These are phyloP conservation scores for Plasmodium vivax DNA, from an alignment of 169 alveolate species.

Conservation along the genomic window DNA sequence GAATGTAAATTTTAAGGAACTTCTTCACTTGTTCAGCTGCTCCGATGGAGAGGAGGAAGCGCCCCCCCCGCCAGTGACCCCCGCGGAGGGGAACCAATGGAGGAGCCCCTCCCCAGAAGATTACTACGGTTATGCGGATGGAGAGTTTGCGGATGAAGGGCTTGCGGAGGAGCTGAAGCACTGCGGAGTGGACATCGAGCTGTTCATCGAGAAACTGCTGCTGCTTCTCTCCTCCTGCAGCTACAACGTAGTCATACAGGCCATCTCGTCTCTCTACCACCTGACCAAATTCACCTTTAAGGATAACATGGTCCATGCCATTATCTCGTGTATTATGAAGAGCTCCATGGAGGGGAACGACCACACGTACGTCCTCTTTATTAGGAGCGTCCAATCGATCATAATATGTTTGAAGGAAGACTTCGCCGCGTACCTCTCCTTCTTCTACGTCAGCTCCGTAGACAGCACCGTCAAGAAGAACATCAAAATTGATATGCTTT, in stretches of 20 bases:
- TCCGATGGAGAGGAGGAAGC: background rate
- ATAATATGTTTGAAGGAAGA: conserved; percentile 4
- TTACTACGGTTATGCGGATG: background rate
- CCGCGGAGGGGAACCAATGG: too few relatives aligned
- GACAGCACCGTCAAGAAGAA: conserved; percentile 18
- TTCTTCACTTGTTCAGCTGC: background rate
- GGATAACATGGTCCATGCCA: conserved; percentile 17
- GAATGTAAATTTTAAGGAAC: background rate
- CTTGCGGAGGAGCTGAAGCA: too few relatives aligned
- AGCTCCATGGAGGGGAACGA: conserved; percentile 34
- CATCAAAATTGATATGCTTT: conserved; percentile 16
- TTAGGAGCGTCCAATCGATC: conserved; percentile 32
- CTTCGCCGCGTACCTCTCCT: conserved; percentile 11
- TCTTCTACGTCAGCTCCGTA: conserved; percentile 3
- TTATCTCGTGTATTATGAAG: conserved; percentile 4
- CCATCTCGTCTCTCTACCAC: conserved; percentile 27
- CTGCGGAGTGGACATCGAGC: conserved; percentile 17
- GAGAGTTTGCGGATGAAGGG: background rate
- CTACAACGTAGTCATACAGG: background rate
- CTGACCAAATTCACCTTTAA: conserved; percentile 25
- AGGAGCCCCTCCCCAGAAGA: background rate
- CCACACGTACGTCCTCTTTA: conserved; percentile 21
- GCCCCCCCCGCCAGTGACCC: too few relatives aligned
- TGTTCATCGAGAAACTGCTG: conserved; percentile 20
- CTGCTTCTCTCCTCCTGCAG: conserved; percentile 18